A percentile compares a stretch with the other conserved stretches of the same genome.
Conservation (phyloP, 495 filamentous ascomycete genomes). For the Penicillium atrosanguineum region DNA sequence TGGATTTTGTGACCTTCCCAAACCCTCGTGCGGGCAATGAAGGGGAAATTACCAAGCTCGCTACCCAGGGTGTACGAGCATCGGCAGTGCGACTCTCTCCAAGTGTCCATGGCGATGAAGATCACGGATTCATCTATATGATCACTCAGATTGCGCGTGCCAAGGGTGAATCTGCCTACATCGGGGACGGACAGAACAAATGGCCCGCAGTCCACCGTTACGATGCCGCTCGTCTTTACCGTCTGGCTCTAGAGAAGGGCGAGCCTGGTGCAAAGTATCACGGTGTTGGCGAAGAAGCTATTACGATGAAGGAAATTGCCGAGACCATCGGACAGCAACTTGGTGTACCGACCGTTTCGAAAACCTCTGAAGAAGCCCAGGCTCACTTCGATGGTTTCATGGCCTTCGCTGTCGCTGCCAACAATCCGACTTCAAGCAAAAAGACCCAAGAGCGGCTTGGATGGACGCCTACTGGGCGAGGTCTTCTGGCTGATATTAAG, state of each 20-base stretch:
- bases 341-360: slow-evolving; percentile 28
- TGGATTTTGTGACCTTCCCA: slow-evolving; percentile 12
- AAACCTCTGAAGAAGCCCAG: slow-evolving; percentile 27
- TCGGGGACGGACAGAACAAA: slow-evolving; percentile 41
- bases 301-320: slow-evolving; percentile 39
- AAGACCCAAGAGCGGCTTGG: slow-evolving; percentile 40
- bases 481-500: slow-evolving; percentile 37
- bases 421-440: slow-evolving; percentile 40
- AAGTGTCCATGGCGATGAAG: slow-evolving; percentile 39
- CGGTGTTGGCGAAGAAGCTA: slow-evolving; percentile 38
- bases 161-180: slow-evolving; percentile 35
- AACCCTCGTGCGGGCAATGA: slow-evolving; percentile 32
- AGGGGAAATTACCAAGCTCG: slow-evolving; percentile 20
- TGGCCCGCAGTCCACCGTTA: slow-evolving; percentile 40
- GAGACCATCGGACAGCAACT: slow-evolving; percentile 33
- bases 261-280: slow-evolving; percentile 37
- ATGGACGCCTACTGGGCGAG: slow-evolving; percentile 32
- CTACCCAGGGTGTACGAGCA: slow-evolving; percentile 31
- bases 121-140: slow-evolving; percentile 31
- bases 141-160: slow-evolving; percentile 30
- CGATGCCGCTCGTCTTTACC: slow-evolving; percentile 41
- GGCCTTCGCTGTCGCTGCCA: slow-evolving; percentile 15
- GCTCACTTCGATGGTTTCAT: slow-evolving; percentile 33
- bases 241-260: slow-evolving; percentile 43
- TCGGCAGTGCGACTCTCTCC: slow-evolving; percentile 41